Conservation (phyloP, 805 yeast genomes). For the Candida maesae region DNA sequence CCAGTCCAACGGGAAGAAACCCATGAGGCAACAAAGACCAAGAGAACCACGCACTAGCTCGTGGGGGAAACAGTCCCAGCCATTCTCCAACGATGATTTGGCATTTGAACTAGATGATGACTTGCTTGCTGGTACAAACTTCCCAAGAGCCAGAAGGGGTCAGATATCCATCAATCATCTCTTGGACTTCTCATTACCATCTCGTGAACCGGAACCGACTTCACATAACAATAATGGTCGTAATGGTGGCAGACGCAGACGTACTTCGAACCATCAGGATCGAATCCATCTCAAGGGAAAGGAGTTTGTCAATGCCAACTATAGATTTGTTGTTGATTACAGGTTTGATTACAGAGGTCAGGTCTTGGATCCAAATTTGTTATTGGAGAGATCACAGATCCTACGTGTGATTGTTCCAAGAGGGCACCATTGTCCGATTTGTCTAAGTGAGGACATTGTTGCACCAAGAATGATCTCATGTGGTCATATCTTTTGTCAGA, state of each 20-base stretch:
- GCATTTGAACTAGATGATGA: conserved; percentile 34
- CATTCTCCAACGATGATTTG: conserved; percentile 17
- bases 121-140: conserved; percentile 28
- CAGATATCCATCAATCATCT: conserved; percentile 60
- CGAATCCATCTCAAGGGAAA: conserved; percentile 55
- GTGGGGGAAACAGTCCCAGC: not conserved
- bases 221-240: not conserved
- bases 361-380: conserved; percentile 69
- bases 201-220: conserved; percentile 26
- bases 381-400: conserved; percentile 57
- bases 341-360: conserved; percentile 54
- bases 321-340: conserved; percentile 75
- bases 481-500: conserved; percentile 87
- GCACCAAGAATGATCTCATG: conserved; percentile 96
- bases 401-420: conserved; percentile 71
- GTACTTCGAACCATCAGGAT: conserved; percentile 27
- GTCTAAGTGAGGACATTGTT: conserved; percentile 75
- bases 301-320: conserved; percentile 76
- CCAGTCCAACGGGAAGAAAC: not conserved
- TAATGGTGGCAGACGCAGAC: conserved; percentile 20
- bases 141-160: conserved; percentile 37
- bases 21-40: not conserved
- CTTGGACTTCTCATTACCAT: conserved; percentile 52
- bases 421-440: conserved; percentile 86
- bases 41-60: conserved; percentile 3